Base-by-base conservation (phyloP, 78 protist genomes). In the Dictyostelium capitatum region DNA sequence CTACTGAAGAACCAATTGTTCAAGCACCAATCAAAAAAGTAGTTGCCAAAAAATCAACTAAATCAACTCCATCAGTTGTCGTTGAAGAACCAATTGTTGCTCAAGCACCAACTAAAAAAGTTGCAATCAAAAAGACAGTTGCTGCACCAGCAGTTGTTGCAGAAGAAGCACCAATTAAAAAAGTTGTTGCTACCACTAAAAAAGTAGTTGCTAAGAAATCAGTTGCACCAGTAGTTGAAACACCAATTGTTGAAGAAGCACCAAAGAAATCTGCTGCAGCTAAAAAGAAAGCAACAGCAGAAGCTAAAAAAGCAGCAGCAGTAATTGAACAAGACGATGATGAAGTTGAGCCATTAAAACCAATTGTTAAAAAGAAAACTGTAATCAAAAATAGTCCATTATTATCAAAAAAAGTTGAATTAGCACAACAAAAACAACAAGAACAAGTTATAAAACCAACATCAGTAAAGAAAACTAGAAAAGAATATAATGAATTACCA, bases 401-500 rank as follows among this genome's bases (percentile, higher is more conserved):
- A 23, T 25, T 51, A 77, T 11, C 25, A 6, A 77, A 77, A 77
- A n/a, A n/a, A 4, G 75, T 37, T 56, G 85, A 53, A 20, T 7
- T 57, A 4, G 37, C 23, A 11, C 75, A 56, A 56, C 25, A 10
- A 14, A 32, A 56, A 80, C 19, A 25, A 10, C 17, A 20, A 19
- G 25, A 47, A n/a, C 10, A 67, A 17, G 20, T 14, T 3, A 2
- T 37, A 37, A 47, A 46, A 59, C 23, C 57, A 37, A 57, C 70
- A 10, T 1, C 72, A 20, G 23, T 23, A 46, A 73, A 73, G 46
- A 73, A 37, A 46, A 73, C 51, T n/a, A 77, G 82, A 77, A 77
- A 77, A 77, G 82, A 77, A 50, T 77, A 77, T 30, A 43, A 37
- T 25, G 82, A 77, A 50, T 50, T 82, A 65, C 82, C 92, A 85